Evolutionary conservation across 202 grass and related monocot species (phyloP).

Genomic region (Brachypodium distachyon): DNA sequence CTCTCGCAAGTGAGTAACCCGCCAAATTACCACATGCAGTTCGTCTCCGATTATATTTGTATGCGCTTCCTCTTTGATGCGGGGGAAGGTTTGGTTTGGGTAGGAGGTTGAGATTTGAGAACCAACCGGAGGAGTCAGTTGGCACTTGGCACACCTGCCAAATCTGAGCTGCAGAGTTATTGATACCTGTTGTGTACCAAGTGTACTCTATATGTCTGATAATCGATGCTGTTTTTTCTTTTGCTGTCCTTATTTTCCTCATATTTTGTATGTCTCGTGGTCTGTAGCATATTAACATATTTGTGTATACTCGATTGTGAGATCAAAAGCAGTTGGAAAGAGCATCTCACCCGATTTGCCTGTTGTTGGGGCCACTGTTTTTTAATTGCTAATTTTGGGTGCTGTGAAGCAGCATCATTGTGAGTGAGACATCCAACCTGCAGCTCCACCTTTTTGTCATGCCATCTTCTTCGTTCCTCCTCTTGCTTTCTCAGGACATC

Average conservation of each 20-base stretch:
- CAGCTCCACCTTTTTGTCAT: not conserved
- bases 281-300: not conserved
- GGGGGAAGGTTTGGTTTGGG: not conserved
- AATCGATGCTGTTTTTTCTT: not conserved
- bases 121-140: no score
- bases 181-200: no score
- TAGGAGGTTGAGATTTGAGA: no score
- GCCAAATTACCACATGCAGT: not conserved
- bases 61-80: not conserved
- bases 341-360: not conserved
- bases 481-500: not conserved
- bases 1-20: not conserved
- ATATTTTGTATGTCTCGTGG: not conserved
- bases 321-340: not conserved
- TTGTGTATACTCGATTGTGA: not conserved
- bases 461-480: not conserved
- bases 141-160: no score
- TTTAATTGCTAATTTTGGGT: not conserved
- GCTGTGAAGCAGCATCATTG: not conserved
- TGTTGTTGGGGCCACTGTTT: not conserved
- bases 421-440: not conserved
- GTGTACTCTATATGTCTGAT: not conserved
- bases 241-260: not conserved
- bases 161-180: no score
- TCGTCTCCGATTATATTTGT: not conserved